phyloP scores from a whole-genome alignment of 2,329 filamentous ascomycete genomes.

The Ophiostoma angusticollis region DNA sequence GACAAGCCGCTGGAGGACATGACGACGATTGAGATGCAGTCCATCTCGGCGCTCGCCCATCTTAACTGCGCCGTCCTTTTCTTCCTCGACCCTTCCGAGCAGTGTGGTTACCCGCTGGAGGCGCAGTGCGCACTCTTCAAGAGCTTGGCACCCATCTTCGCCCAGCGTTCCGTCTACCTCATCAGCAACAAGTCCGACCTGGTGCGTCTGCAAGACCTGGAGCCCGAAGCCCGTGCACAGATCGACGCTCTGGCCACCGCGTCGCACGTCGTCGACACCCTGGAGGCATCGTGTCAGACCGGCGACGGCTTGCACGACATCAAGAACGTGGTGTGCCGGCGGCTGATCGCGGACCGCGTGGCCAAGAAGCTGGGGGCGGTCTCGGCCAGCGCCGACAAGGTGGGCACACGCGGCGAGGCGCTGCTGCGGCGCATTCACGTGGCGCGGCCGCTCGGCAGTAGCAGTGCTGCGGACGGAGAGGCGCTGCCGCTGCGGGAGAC shows the following conservation, averaged over 20 bases:
- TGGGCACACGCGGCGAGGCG: slow-evolving; percentile 73
- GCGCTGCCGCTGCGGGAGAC: slow-evolving; percentile 50
- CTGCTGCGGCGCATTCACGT: slow-evolving; percentile 93
- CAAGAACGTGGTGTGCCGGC: slow-evolving; percentile 89
- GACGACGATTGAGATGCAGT: slow-evolving; percentile 99
- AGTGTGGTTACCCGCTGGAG: slow-evolving; percentile 86
- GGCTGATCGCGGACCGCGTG: slow-evolving; percentile 82
- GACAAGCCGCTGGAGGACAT: slow-evolving; percentile 98
- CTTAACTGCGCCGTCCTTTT: slow-evolving; percentile 89
- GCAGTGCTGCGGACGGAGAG: slow-evolving; percentile 7
- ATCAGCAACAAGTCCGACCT: slow-evolving; percentile 99
- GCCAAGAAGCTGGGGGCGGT: slow-evolving; percentile 93
- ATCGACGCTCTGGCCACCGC: slow-evolving; percentile 13
- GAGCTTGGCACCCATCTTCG: slow-evolving; percentile 92
- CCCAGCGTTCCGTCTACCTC: slow-evolving; percentile 93
- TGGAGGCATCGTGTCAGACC: slow-evolving; percentile 90
- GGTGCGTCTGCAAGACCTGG: slow-evolving; percentile 73
- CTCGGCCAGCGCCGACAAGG: slow-evolving; percentile 60
- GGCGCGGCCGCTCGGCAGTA: slow-evolving; percentile 77
- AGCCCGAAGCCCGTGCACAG: slow-evolving; percentile 56
- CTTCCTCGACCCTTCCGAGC: slow-evolving; percentile 95
- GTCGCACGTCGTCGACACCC: slow-evolving; percentile 77
- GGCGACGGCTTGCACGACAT: slow-evolving; percentile 88
- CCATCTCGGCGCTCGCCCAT: slow-evolving; percentile 95
- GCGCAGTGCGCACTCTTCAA: slow-evolving; percentile 92